Percentiles rank a stretch among this genome's conserved stretches.
Conservation (phyloP, 345 rosid species). For the Bruguiera gymnorhiza region DNA sequence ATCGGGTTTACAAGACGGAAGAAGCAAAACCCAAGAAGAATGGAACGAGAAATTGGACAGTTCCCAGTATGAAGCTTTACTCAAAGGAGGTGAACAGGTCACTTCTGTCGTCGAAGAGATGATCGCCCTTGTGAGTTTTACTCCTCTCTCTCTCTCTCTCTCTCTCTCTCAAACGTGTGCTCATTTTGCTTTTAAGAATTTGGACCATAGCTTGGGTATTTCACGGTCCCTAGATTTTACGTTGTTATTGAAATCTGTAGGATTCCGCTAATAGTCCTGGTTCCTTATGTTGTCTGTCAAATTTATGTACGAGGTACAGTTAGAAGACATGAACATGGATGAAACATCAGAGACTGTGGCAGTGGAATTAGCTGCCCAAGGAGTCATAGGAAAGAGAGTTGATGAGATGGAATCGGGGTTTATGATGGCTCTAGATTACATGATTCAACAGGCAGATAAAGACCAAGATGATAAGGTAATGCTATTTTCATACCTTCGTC, state of each 20-base stretch:
- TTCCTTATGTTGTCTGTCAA: constrained; percentile 8
- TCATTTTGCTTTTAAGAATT: background rate
- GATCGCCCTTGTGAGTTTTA: constrained; percentile 59
- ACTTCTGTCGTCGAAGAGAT: constrained; percentile 86
- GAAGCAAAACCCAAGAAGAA: constrained; percentile 16
- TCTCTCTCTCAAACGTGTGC: background rate
- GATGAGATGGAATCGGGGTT: constrained; percentile 95
- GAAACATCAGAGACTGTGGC: constrained; percentile 87
- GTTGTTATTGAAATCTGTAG: background rate
- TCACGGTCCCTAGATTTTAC: too few species aligned
- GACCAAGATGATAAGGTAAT: constrained; percentile 83
- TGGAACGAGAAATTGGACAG: constrained; percentile 41
- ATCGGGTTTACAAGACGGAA: constrained; percentile 26
- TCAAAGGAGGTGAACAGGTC: constrained; percentile 93
- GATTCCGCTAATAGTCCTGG: background rate
- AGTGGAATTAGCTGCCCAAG: constrained; percentile 87
- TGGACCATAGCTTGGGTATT: too few species aligned
- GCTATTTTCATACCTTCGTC: background rate
- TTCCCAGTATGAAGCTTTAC: constrained; percentile 64
- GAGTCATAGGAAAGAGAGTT: constrained; percentile 88
- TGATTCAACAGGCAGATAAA: constrained; percentile 77
- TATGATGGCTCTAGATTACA: constrained; percentile 94
- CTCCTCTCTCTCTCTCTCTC: background rate
- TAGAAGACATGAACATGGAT: constrained; percentile 85
- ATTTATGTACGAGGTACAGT: constrained; percentile 36